Base-by-base conservation (phyloP, 805 yeast genomes). In the Suhomyces sp. region DNA sequence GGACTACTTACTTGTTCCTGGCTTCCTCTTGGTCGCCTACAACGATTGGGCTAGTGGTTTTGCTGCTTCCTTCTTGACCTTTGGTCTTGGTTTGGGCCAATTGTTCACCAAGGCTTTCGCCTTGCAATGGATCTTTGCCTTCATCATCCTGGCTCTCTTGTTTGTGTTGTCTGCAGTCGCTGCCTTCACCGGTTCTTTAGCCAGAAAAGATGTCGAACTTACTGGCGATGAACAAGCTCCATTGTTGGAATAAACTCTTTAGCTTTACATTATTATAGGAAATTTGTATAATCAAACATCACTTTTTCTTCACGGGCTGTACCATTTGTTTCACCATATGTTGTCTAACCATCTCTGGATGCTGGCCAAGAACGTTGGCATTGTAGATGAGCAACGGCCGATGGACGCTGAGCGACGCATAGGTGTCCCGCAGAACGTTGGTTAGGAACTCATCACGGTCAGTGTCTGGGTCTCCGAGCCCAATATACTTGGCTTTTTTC, bases 51-150 rank as follows among this genome's bases (percentile, higher is more conserved):
- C 85, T 3, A 67, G 84, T 49, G 92, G 89, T 10, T 66, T 86
- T 44, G 69, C 84, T 45, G 75, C 84, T 12, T 69, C 86, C 27
- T 74, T 81, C 59, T 70, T 89, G 60, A 72, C 78, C 55, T 76
- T 86, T 51, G 92, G 88, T 33, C 65, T 89, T 44, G 93, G 85
- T 3, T 72, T 86, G 44, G 85, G 86, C 49, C 96, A 89, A 69
- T 64, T 89, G 50, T 76, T 83, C 62, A 80, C 83, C 46, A 86
- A 81, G 69, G 72, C 82, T 35, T 77, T 89, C 70, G 93, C 93
- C 2, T 76, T 89, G 57, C 96, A 89, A 72, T 89, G 96, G 96
- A 81, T 86, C 57, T 89, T 89, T 72, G 96, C 91, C 3, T 82
- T 86, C 57, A 67, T 80, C 49, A 87, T 87, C 55, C 69, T 87